Percentiles rank a stretch among this genome's conserved stretches.
Conservation (phyloP, 192 early-diverging fungal genomes). For the Tieghemiomyces parasiticus region DNA sequence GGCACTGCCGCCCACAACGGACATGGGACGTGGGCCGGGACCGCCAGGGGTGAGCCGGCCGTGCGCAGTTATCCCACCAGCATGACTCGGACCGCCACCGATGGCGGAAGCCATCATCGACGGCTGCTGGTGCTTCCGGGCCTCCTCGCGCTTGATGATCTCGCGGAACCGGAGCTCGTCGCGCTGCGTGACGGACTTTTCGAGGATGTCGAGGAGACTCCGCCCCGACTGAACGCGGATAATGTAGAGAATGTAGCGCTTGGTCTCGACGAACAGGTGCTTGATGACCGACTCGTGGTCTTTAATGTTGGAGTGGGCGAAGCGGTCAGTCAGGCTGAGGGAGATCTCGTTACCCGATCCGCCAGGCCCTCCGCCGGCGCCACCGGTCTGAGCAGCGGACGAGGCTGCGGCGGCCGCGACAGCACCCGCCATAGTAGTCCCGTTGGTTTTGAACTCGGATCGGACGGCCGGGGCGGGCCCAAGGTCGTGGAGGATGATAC, state of each 20-base stretch:
- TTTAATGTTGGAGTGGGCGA: conserved; percentile 32
- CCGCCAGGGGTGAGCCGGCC: no score
- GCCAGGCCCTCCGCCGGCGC: no score
- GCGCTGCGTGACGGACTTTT: conserved; percentile 47
- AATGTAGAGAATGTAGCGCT: conserved; percentile 70
- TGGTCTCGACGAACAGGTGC: conserved; percentile 74
- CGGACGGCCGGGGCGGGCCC: conserved; percentile 36
- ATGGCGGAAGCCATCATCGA: not conserved
- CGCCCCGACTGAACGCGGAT: conserved; percentile 73
- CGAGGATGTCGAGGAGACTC: conserved; percentile 74
- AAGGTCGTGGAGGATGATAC: conserved; percentile 50
- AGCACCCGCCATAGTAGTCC: no score
- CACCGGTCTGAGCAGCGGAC: no score
- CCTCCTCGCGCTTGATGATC: conserved; percentile 30
- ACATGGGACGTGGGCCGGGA: not conserved
- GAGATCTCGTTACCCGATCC: conserved; percentile 40
- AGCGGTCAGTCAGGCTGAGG: conserved; percentile 55
- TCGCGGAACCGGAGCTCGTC: conserved; percentile 54
- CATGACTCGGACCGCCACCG: not conserved
- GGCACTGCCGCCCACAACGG: not conserved
- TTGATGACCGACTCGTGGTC: conserved; percentile 35
- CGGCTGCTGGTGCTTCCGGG: conserved; percentile 22
- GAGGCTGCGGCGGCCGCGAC: no score
- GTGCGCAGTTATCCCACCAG: not conserved
- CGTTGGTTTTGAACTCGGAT: conserved; percentile 20